These are phyloP conservation scores for Candida bentonensis DNA, from an alignment of 805 yeast species.

Conservation along the genomic window DNA sequence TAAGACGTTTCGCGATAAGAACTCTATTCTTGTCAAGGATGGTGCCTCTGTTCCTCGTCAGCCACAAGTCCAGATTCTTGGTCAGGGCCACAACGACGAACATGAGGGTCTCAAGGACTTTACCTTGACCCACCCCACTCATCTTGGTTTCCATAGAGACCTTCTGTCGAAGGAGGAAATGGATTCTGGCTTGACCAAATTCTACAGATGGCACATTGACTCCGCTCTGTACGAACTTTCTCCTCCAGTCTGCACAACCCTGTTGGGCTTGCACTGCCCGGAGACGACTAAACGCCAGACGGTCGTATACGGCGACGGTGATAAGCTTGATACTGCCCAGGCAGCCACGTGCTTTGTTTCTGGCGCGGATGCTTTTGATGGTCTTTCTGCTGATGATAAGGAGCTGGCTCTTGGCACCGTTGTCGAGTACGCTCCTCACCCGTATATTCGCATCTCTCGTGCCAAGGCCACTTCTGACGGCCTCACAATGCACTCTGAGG, in stretches of 20 bases:
- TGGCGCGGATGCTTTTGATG: constrained; percentile 65
- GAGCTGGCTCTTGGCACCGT: constrained; percentile 62
- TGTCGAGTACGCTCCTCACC: constrained; percentile 85
- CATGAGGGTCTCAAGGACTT: constrained; percentile 46
- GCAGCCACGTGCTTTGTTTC: constrained; percentile 86
- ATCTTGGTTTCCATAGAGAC: constrained; percentile 62
- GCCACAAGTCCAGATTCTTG: constrained; percentile 84
- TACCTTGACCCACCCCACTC: constrained; percentile 69
- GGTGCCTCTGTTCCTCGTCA: constrained; percentile 67
- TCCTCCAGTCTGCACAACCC: constrained; percentile 77
- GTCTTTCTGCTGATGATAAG: constrained; percentile 55
- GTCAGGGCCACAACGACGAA: constrained; percentile 52
- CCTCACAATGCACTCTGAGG: constrained; percentile 70
- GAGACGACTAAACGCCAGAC: constrained; percentile 38
- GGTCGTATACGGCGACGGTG: constrained; percentile 56
- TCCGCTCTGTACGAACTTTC: constrained; percentile 75
- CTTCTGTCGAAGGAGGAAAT: constrained; percentile 52
- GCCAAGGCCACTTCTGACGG: constrained; percentile 80
- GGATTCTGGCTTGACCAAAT: constrained; percentile 52
- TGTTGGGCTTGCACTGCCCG: constrained; percentile 73
- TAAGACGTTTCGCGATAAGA: constrained; percentile 51
- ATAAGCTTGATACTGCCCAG: constrained; percentile 51
- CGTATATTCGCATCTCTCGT: constrained; percentile 70
- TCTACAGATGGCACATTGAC: constrained; percentile 90
- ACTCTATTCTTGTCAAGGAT: constrained; percentile 64